Evolutionary conservation across 352 stramenopile genomes (phyloP), one percentile per base, ranked within the genome.

Genomic region (Globisporangium paroecandrum): DNA sequence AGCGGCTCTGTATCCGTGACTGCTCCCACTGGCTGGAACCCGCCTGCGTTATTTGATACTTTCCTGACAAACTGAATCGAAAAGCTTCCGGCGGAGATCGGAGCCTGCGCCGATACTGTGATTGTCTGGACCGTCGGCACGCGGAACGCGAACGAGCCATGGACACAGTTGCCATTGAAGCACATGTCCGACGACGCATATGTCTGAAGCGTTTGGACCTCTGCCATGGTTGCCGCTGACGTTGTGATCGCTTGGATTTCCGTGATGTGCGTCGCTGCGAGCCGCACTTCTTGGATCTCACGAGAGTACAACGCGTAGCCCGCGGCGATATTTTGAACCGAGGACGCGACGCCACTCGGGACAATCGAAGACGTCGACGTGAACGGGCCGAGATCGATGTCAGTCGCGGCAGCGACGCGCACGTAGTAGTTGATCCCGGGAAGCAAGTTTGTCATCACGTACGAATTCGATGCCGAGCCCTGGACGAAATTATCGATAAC

Each of bases 71-170:
- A 88, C 7, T 72, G 43, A 34, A 89, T 82, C 8, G 74, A 77
- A 61, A 81, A 90, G 7, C 70, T 85, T 7, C 85, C 82, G 0
- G 58, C 74, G 0, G 73, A 77, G 27, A 95, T 92, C 0, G 68
- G 66, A n/a, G 76, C 83, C n/a, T 60, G 20, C 0, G 83, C 76
- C 1, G 72, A 77, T 7, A 95, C 78, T 1, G 58, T 85, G 69
- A 95, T 85, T 8, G 81, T 91, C 62, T 95, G 87, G 13, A 95
- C 70, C 0, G 79, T 93, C 9, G 87, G 87, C 8, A 91, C 67
- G 12, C 87, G 83, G 41, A 92, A 90, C 0, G 87, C 87, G 20
- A 95, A 76, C 0, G 53, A 47, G 0, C 87, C 87, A 29, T 57
- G 49, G 24, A 95, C 72, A 47, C 83, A 95, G 22, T 66, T 76